These are phyloP conservation scores for Boletellus deceptivus DNA, from an alignment of 1,284 basidiomycete genomes.

Conservation along the genomic window DNA sequence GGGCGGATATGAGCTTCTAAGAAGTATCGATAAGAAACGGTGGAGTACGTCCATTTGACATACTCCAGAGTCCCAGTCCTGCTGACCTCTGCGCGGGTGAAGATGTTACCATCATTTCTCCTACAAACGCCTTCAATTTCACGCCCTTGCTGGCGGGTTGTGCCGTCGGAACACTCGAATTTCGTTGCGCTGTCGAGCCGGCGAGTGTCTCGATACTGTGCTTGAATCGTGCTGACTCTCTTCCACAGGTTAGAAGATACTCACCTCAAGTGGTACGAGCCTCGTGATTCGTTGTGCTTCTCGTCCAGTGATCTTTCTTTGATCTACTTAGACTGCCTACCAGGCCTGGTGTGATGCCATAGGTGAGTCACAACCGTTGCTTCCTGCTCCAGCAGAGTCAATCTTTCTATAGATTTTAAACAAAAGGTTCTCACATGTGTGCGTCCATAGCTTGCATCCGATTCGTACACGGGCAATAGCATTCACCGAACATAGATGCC, in stretches of 20 bases:
- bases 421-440: conserved; percentile 61
- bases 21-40: conserved; percentile 62
- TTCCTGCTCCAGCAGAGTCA: not conserved
- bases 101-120: conserved; percentile 74
- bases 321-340: conserved; percentile 48
- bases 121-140: conserved; percentile 81
- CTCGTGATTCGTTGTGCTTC: not conserved
- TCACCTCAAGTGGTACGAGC: conserved; percentile 52
- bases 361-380: conserved; percentile 34
- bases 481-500: conserved; percentile 44
- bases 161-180: conserved; percentile 81
- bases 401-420: conserved; percentile 52
- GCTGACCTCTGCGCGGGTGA: conserved; percentile 15
- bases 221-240: conserved; percentile 1
- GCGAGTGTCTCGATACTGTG: conserved; percentile 41
- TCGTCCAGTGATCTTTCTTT: not conserved
- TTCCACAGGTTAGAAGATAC: conserved; percentile 50
- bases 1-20: conserved; percentile 77
- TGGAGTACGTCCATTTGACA: conserved; percentile 49
- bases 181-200: conserved; percentile 77
- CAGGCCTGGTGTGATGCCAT: conserved; percentile 75
- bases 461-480: not conserved
- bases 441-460: conserved; percentile 23
- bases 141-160: conserved; percentile 77
- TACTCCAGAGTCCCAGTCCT: not conserved